phyloP scores from a whole-genome alignment of 2,329 filamentous ascomycete genomes.

The Scedosporium boydii region DNA sequence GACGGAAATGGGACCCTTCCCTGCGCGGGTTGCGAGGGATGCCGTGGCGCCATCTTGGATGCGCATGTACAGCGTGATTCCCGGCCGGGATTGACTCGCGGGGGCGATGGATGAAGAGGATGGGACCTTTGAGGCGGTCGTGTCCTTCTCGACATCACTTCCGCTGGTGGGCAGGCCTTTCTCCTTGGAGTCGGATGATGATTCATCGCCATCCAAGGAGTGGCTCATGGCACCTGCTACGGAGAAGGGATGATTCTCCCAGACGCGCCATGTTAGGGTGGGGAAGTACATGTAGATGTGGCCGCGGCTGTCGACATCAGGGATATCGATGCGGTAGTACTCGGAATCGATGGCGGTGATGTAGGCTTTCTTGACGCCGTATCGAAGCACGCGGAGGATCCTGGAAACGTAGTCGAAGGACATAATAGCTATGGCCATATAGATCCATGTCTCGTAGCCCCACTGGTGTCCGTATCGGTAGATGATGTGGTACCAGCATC shows the following conservation, averaged over 20 bases:
- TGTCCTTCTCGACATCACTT: neutral
- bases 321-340: constrained; percentile 20
- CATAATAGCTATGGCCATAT: constrained; percentile 19
- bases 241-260: constrained; percentile 24
- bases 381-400: constrained; percentile 10
- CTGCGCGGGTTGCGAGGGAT: constrained; percentile 11
- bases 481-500: constrained; percentile 32
- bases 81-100: constrained; percentile 1
- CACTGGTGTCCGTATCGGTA: constrained; percentile 23
- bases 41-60: constrained; percentile 16
- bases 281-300: constrained; percentile 23
- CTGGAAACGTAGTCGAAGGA: constrained; percentile 18
- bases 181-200: neutral
- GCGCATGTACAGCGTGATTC: constrained; percentile 19
- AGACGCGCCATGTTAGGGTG: constrained; percentile 19
- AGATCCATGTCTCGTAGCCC: constrained; percentile 30
- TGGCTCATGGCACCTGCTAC: constrained; percentile 11
- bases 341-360: constrained; percentile 18
- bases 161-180: neutral
- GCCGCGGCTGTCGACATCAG: constrained; percentile 14
- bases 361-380: constrained; percentile 18
- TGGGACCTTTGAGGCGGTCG: neutral
- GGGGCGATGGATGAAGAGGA: neutral
- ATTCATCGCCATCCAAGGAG: neutral
- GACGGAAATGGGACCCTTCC: constrained; percentile 12